phyloP scores from a whole-genome alignment of 2,329 filamentous ascomycete genomes.

The Didymellaceae sp. region DNA sequence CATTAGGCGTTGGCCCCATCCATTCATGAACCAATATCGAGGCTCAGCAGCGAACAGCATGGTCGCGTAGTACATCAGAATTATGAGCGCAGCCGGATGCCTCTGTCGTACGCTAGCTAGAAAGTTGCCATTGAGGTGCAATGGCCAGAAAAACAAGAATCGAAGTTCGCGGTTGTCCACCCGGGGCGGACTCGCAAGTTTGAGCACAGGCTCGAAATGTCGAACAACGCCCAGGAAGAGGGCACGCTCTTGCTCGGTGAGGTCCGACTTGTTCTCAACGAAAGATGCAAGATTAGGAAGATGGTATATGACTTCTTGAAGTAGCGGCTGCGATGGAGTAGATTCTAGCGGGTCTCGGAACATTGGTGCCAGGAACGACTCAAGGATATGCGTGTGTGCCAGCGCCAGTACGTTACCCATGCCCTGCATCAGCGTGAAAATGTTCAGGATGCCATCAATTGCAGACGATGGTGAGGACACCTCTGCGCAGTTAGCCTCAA shows the following conservation, averaged over 20 bases:
- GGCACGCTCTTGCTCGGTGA: constrained; percentile 26
- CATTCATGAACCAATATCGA: constrained; percentile 50
- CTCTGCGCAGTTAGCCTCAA: constrained; percentile 26
- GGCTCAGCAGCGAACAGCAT: constrained; percentile 43
- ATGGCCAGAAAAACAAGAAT: constrained; percentile 49
- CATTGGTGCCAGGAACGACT: constrained; percentile 36
- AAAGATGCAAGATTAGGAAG: constrained; percentile 29
- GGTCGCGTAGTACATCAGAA: constrained; percentile 50
- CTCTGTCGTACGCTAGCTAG: constrained; percentile 38
- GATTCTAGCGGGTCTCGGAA: constrained; percentile 26
- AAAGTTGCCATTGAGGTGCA: constrained; percentile 44
- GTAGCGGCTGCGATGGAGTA: constrained; percentile 37
- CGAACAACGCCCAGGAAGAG: constrained; percentile 25
- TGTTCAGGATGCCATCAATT: constrained; percentile 44
- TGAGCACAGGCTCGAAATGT: constrained; percentile 29
- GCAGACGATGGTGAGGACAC: constrained; percentile 15
- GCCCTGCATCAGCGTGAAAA: constrained; percentile 45
- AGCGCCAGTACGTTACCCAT: constrained; percentile 40
- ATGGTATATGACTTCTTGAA: constrained; percentile 30
- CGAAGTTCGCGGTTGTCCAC: constrained; percentile 44
- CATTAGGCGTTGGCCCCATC: constrained; percentile 42
- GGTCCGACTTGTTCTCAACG: constrained; percentile 28
- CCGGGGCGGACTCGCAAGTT: constrained; percentile 28
- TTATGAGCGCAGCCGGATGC: constrained; percentile 44
- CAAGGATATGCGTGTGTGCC: constrained; percentile 24